These are phyloP conservation scores for Centella asiatica DNA, from an alignment of 129 eudicot genomes.

Conservation along the genomic window DNA sequence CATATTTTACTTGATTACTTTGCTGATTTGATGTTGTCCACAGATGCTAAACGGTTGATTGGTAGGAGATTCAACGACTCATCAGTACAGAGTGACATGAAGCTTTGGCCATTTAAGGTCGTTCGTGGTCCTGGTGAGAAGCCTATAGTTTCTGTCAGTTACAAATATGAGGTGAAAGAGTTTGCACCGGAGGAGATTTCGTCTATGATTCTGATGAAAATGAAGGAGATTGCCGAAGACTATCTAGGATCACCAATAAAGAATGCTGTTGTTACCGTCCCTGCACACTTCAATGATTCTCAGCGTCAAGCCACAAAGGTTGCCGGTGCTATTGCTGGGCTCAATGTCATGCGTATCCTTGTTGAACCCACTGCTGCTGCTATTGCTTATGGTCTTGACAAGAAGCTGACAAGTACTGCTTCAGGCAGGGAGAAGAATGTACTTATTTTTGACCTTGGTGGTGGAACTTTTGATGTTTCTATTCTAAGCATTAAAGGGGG, in stretches of 20 bases:
- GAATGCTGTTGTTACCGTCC: constrained; percentile 1
- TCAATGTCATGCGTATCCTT: constrained; percentile 38
- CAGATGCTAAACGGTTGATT: constrained; percentile 43
- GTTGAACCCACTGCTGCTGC: constrained; percentile 49
- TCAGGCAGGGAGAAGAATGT: constrained; percentile 49
- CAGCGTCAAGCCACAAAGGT: constrained; percentile 28
- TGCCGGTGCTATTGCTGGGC: constrained; percentile 38
- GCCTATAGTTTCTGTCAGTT: constrained; percentile 35
- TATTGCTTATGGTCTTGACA: constrained; percentile 46
- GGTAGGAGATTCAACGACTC: constrained; percentile 33
- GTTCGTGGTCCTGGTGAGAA: constrained; percentile 34
- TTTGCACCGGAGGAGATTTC: neutral
- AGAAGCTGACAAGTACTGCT: constrained; percentile 24
- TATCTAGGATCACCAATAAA: constrained; percentile 28
- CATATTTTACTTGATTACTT: no score
- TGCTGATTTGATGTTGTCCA: no score
- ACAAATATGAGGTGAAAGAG: constrained; percentile 14
- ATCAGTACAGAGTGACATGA: constrained; percentile 40
- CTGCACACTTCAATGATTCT: neutral
- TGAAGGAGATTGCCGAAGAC: constrained; percentile 40
- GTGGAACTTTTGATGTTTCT: constrained; percentile 33
- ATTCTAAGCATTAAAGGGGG: constrained; percentile 28
- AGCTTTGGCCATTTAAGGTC: constrained; percentile 49
- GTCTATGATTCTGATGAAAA: constrained; percentile 16
- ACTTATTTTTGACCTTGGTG: constrained; percentile 41